These are phyloP conservation scores for Trichoderma harzianum DNA, from an alignment of 2,329 filamentous ascomycete genomes.

Conservation along the genomic window DNA sequence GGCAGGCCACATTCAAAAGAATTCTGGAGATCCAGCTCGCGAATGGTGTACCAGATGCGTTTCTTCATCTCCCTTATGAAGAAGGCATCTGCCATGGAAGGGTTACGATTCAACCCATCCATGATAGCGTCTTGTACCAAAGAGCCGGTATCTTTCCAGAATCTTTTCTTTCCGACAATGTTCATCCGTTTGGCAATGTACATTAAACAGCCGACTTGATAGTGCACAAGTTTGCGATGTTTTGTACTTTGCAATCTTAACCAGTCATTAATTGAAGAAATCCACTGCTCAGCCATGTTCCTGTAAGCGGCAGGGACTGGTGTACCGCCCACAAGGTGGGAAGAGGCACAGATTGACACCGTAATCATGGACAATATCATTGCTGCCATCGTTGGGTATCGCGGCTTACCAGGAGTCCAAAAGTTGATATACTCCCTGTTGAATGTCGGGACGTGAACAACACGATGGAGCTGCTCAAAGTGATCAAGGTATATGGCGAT, in stretches of 20 bases:
- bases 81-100: background rate
- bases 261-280: background rate
- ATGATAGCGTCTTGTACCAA: background rate
- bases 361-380: slow-evolving; percentile 4
- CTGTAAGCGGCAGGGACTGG: background rate
- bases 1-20: slow-evolving; percentile 4
- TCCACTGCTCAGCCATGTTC: slow-evolving; percentile 7
- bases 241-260: slow-evolving; percentile 5
- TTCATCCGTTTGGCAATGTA: slow-evolving; percentile 8
- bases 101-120: background rate
- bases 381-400: background rate
- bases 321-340: background rate
- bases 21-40: slow-evolving; percentile 9
- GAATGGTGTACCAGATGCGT: slow-evolving; percentile 4
- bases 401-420: background rate
- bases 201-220: background rate
- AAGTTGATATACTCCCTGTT: slow-evolving; percentile 7
- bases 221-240: slow-evolving; percentile 11
- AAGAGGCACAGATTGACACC: background rate
- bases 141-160: slow-evolving; percentile 11
- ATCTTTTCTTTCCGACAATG: background rate
- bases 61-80: slow-evolving; percentile 13
- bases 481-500: slow-evolving; percentile 2
- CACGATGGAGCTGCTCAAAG: background rate
- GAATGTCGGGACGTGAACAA: slow-evolving; percentile 2